Conservation (phyloP, 2,329 filamentous ascomycete genomes). For the Penicillium brasilianum region DNA sequence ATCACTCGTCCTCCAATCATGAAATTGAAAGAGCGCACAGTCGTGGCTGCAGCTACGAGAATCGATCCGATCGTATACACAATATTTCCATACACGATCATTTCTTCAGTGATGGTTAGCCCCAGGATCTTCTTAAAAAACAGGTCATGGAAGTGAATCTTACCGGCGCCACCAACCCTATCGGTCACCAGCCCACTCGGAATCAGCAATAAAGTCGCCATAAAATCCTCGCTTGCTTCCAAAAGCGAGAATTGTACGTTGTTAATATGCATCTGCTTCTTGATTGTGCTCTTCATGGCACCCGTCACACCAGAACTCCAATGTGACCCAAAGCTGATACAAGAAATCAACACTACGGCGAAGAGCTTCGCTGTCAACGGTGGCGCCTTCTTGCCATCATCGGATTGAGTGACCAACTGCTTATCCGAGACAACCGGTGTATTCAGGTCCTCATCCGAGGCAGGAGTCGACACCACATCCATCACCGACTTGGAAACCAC, state of each 20-base stretch:
- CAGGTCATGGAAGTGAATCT: slow-evolving; percentile 9
- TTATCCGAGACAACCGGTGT: neutral
- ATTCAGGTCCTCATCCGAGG: neutral
- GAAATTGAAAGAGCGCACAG: slow-evolving; percentile 61
- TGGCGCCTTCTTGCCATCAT: slow-evolving; percentile 30
- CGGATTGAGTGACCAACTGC: neutral
- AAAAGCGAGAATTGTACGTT: slow-evolving; percentile 65
- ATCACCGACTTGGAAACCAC: neutral
- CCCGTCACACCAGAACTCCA: slow-evolving; percentile 66
- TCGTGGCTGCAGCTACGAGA: slow-evolving; percentile 63
- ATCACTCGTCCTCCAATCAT: slow-evolving; percentile 65
- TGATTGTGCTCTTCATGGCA: slow-evolving; percentile 66
- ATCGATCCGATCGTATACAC: slow-evolving; percentile 64
- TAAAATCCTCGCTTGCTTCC: slow-evolving; percentile 66
- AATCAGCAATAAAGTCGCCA: slow-evolving; percentile 62
- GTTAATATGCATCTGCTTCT: slow-evolving; percentile 64
- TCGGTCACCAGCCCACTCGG: slow-evolving; percentile 63
- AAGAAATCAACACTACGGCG: slow-evolving; percentile 51
- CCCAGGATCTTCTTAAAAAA: neutral
- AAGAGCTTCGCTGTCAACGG: slow-evolving; percentile 44
- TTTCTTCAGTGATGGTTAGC: slow-evolving; percentile 37
- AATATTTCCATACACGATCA: slow-evolving; percentile 66
- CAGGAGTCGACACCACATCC: slow-evolving; percentile 6
- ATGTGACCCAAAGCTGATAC: slow-evolving; percentile 63
- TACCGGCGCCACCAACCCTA: slow-evolving; percentile 62